Percentiles rank a stretch among this genome's conserved stretches.
Conservation (phyloP, 768 basidiomycete species). For the Suillus subaureus region DNA sequence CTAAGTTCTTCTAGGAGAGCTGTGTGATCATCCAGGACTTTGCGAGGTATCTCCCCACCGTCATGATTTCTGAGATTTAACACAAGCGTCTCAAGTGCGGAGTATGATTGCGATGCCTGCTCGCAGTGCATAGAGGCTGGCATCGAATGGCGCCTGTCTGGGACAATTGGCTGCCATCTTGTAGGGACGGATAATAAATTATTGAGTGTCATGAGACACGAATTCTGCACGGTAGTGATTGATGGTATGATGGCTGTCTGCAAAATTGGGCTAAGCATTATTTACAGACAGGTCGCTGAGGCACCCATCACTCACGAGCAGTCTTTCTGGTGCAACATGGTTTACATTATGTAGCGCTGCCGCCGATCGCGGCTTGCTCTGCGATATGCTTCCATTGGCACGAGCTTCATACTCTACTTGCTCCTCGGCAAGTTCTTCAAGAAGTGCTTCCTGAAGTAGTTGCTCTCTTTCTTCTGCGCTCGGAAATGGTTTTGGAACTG, state of each 20-base stretch:
- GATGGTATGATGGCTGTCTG: constrained; percentile 70
- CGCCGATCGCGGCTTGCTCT: background rate
- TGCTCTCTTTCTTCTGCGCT: constrained; percentile 13
- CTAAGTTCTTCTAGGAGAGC: constrained; percentile 63
- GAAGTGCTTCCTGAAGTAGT: constrained; percentile 14
- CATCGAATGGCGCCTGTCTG: constrained; percentile 4
- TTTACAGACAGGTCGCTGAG: background rate
- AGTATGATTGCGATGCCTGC: constrained; percentile 33
- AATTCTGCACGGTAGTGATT: constrained; percentile 71
- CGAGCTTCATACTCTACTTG: constrained; percentile 22
- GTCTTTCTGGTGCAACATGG: background rate
- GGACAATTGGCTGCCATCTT: constrained; percentile 5
- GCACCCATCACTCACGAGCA: constrained; percentile 1
- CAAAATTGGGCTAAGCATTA: constrained; percentile 3
- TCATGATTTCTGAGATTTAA: constrained; percentile 59
- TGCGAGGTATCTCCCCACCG: constrained; percentile 36
- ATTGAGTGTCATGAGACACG: constrained; percentile 73
- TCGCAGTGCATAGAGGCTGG: constrained; percentile 32
- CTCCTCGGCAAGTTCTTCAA: constrained; percentile 26
- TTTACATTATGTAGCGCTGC: background rate
- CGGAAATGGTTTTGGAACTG: constrained; percentile 13
- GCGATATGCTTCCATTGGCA: constrained; percentile 2
- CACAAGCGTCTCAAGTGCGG: constrained; percentile 64
- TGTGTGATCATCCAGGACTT: constrained; percentile 47
- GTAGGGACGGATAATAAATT: constrained; percentile 60